Base-by-base conservation (phyloP, 768 basidiomycete genomes). In the Lactifluus echinatus region DNA sequence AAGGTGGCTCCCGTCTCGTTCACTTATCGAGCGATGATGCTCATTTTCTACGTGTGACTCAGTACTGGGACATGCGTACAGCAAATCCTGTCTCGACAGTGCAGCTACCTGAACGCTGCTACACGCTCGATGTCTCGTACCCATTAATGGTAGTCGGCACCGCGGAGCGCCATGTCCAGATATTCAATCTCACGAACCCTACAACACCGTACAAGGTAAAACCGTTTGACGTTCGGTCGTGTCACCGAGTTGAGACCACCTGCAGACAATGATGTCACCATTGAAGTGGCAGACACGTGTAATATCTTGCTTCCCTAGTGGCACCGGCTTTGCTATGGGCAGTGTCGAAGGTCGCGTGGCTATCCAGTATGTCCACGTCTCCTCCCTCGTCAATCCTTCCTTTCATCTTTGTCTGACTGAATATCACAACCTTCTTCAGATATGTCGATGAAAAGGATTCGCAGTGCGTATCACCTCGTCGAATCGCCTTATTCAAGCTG, bases 21-120 rank as follows among this genome's bases (percentile, higher is more conserved):
- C 46, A 26, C 29, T 40, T 50, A 23, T 26, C 21, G 6, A n/a
- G 31, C 28, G 44, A 45, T 44, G 36, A 28, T 21, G 29, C 55
- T 39, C 48, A 60, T 46, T 51, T 26, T 4, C 26, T 31, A 33
- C 34, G 29, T 21, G 12, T 55, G 14, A 7, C 34, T 17, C 64
- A 96, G 92, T 97, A 96, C 66, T 98, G 94, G 94, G 92, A 96
- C 71, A 70, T 93, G 59, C 82, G 91, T 31, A 76, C 81, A 2
- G 71, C 85, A n/a, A 79, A 73, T 49, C 89, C 93, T 0, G 79
- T 93, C 5, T 86, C 83, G 29, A 83, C 81, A 1, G 84, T 97
- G 4, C 77, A 80, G 55, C 79, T 97, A n/a, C 88, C 92, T 2
- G 93, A 95, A 65, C 78, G 93, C 58, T 92, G 90, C 66, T 96